Evolutionary conservation across 2,329 filamentous ascomycete species (phyloP), one percentile per base, ranked within the genome.

Genomic region (Sarocladium brachiariae): DNA sequence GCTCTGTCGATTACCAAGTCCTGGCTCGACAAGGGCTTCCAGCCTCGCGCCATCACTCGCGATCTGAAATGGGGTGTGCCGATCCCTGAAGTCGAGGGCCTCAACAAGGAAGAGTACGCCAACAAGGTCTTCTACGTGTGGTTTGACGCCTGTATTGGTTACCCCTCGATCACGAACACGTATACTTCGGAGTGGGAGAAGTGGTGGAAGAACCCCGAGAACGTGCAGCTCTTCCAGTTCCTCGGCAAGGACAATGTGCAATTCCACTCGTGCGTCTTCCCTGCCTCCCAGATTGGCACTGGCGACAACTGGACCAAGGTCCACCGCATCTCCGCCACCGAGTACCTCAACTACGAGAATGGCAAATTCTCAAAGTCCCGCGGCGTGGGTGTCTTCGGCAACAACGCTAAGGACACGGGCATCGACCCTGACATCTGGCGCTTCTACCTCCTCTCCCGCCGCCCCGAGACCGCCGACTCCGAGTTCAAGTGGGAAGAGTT

Each of bases 281-380:
- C 92, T 1, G 87, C 81, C 25, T 90, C 84, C 37, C 87, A 96
- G 65, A 76, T 96, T 10, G 91, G 91, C 52, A 92, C 90, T 0
- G 75, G 78, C 39, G 85, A 95, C 59, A 83, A 84, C 55, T 96
- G 91, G 91, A 96, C 89, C 46, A 88, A 86, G 80, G 79, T 95
- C 30, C 83, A 95, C 70, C 87, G 90, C 61, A 78, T 96, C 48
- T 93, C 87, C 8, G 91, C 90, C 1, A 93, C 90, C 1, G 91
- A 96, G 64, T 73, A 93, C 61, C 75, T 93, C 57, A 91, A 92
- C 71, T 93, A 93, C 62, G 88, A 93, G 66, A 81, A 82, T 53
- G 88, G 88, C 57, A 96, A 96, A 66, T 96, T 96, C 72, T 91
- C 86, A 64, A 96, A 96, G 70, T 93, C 88, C 48, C 80, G 89